Percentiles rank a stretch among this genome's conserved stretches.
These are phyloP conservation scores for Gracilaria vermiculophylla DNA, from an alignment of 23 red algal genomes.

Conservation along the genomic window DNA sequence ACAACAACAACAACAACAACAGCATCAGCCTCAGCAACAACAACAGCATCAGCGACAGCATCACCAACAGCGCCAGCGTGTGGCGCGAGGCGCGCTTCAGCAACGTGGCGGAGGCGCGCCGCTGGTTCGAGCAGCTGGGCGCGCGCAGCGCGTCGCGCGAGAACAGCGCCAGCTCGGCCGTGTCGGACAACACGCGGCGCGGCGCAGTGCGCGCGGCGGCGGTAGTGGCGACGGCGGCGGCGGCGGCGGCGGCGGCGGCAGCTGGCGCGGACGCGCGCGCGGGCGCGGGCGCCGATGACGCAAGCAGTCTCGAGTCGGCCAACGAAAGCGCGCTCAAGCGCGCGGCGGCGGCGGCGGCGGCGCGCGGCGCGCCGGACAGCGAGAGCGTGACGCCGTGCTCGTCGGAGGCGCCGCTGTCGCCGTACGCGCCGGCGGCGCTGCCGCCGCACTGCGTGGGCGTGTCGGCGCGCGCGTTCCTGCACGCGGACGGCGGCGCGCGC, in stretches of 20 bases:
- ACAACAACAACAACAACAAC: too few relatives aligned
- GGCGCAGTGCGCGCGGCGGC: neutral
- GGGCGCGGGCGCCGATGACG: neutral
- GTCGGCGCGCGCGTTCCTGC: neutral
- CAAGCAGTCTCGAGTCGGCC: constrained; percentile 2
- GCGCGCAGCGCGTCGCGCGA: neutral
- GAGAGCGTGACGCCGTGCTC: constrained; percentile 19
- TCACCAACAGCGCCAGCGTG: too few relatives aligned
- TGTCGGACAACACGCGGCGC: neutral
- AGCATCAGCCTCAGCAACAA: too few relatives aligned
- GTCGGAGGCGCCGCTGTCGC: constrained; percentile 5
- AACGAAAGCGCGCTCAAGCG: constrained; percentile 1
- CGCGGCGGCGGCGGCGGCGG: neutral
- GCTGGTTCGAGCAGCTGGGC: neutral
- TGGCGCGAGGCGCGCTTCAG: neutral
- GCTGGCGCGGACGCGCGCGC: too few relatives aligned
- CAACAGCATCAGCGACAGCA: too few relatives aligned
- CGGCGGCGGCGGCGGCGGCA: too few relatives aligned
- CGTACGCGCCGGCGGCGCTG: neutral
- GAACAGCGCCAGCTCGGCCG: neutral
- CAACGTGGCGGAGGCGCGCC: neutral
- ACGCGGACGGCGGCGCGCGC: neutral
- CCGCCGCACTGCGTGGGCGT: neutral
- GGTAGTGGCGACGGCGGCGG: neutral
- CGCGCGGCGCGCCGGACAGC: neutral